Percentiles rank a stretch among this genome's conserved stretches.
Conservation (phyloP, 495 filamentous ascomycete genomes). For the Zalerion maritima region DNA sequence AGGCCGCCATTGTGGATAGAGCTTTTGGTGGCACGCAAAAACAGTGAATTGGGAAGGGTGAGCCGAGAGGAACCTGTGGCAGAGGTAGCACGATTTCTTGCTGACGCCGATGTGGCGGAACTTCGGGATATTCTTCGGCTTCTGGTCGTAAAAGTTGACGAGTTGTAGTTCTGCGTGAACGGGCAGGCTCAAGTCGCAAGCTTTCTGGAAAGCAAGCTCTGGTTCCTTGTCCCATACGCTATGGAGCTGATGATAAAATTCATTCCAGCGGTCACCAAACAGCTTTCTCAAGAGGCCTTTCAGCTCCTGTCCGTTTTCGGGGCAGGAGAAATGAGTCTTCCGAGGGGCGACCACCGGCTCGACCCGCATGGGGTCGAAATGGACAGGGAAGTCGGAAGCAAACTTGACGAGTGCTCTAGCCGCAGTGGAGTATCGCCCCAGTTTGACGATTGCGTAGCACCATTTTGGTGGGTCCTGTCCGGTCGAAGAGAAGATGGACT, state of each 20-base stretch:
- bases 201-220: constrained; percentile 4
- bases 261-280: too few species aligned
- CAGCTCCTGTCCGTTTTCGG: constrained; percentile 2
- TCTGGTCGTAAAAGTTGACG: constrained; percentile 10
- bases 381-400: constrained; percentile 5
- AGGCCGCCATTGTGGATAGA: constrained; percentile 7
- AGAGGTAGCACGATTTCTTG: constrained; percentile 12
- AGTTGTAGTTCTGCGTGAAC: constrained; percentile 10
- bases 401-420: constrained; percentile 8
- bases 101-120: constrained; percentile 10
- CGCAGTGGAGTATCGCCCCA: constrained; percentile 12
- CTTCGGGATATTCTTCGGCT: constrained; percentile 4
- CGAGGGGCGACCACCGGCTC: constrained; percentile 7
- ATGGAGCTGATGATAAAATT: constrained; percentile 4
- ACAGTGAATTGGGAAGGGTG: constrained; percentile 6
- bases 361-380: constrained; percentile 8
- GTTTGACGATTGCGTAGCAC: constrained; percentile 8
- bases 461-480: constrained; percentile 7
- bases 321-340: constrained; percentile 1
- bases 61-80: constrained; percentile 4
- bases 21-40: constrained; percentile 10
- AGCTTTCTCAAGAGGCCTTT: too few species aligned
- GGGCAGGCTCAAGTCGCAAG: constrained; percentile 4
- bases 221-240: constrained; percentile 6
- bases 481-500: constrained; percentile 4